Conservation (phyloP, 2,329 filamentous ascomycete genomes). For the Ilyonectria destructans region DNA sequence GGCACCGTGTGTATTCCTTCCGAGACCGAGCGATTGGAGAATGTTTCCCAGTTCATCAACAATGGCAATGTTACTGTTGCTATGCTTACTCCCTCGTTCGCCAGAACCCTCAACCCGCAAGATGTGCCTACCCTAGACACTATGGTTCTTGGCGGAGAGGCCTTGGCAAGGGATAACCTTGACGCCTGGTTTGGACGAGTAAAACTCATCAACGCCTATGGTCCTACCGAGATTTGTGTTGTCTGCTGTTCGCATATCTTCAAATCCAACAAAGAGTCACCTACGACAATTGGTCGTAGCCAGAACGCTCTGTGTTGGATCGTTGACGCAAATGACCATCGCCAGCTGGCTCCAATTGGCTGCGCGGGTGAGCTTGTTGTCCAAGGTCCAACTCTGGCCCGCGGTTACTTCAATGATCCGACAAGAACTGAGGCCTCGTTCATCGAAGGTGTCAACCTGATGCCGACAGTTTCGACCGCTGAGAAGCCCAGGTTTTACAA, state of each 20-base stretch:
- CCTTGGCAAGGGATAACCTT: conserved; percentile 26
- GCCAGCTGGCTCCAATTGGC: conserved; percentile 29
- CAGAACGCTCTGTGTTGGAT: conserved; percentile 29
- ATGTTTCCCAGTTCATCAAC: conserved; percentile 15
- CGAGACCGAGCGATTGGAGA: conserved; percentile 52
- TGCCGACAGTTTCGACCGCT: background rate
- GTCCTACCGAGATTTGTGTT: conserved; percentile 27
- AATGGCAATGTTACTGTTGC: conserved; percentile 4
- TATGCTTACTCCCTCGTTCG: conserved; percentile 13
- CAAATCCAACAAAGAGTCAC: conserved; percentile 1
- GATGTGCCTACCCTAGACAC: conserved; percentile 16
- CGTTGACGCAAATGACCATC: conserved; percentile 22
- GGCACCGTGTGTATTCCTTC: conserved; percentile 58
- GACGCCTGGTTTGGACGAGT: conserved; percentile 22
- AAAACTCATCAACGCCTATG: conserved; percentile 12
- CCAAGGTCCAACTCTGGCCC: conserved; percentile 57
- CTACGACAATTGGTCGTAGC: conserved; percentile 24
- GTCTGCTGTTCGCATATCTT: conserved; percentile 17
- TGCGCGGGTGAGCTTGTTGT: conserved; percentile 35
- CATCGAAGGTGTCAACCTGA: conserved; percentile 1
- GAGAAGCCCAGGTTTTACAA: conserved; percentile 11
- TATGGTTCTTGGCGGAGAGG: conserved; percentile 28
- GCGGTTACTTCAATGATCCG: conserved; percentile 62
- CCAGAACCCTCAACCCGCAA: background rate
- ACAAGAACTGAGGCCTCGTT: background rate